phyloP scores from a whole-genome alignment of 2,329 filamentous ascomycete species.

The Knufia petricola region DNA sequence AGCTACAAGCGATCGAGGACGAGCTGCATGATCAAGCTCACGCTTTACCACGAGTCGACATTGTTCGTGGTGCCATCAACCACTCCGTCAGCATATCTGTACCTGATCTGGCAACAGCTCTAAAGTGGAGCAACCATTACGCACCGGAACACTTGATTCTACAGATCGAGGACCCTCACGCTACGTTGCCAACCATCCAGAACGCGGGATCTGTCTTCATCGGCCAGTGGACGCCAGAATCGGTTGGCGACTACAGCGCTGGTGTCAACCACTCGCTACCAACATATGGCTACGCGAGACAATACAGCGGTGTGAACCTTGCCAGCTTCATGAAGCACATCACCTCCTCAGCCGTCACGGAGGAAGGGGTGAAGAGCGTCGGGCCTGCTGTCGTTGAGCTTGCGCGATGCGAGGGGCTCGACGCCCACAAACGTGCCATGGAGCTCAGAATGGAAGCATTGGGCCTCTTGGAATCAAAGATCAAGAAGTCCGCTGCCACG shows the following conservation, averaged over 20 bases:
- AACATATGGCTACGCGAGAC: conserved; percentile 95
- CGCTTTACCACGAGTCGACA: conserved; percentile 80
- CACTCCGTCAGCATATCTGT: conserved; percentile 85
- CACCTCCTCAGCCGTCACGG: conserved; percentile 82
- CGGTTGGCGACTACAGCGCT: conserved; percentile 94
- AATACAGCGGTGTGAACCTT: conserved; percentile 95
- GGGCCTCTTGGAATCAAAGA: conserved; percentile 10
- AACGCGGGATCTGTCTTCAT: conserved; percentile 96
- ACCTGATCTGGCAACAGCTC: conserved; percentile 59
- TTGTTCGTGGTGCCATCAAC: conserved; percentile 78
- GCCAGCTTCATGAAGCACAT: conserved; percentile 97
- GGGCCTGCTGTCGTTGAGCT: conserved; percentile 88
- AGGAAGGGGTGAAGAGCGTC: conserved; percentile 74
- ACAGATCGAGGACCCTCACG: conserved; percentile 68
- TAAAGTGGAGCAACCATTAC: conserved; percentile 82
- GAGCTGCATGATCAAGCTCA: conserved; percentile 81
- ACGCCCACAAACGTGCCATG: conserved; percentile 76
- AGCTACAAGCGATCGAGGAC: conserved; percentile 77
- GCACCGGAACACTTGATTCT: conserved; percentile 95
- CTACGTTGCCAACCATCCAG: conserved; percentile 66
- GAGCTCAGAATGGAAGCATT: conserved; percentile 48
- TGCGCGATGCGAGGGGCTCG: conserved; percentile 85
- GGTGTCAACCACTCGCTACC: conserved; percentile 96
- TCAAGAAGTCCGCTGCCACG: too few relatives aligned
- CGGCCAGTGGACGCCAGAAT: conserved; percentile 92